phyloP scores from a whole-genome alignment of 805 yeast genomes.

The Myxozyma mucilagina region DNA sequence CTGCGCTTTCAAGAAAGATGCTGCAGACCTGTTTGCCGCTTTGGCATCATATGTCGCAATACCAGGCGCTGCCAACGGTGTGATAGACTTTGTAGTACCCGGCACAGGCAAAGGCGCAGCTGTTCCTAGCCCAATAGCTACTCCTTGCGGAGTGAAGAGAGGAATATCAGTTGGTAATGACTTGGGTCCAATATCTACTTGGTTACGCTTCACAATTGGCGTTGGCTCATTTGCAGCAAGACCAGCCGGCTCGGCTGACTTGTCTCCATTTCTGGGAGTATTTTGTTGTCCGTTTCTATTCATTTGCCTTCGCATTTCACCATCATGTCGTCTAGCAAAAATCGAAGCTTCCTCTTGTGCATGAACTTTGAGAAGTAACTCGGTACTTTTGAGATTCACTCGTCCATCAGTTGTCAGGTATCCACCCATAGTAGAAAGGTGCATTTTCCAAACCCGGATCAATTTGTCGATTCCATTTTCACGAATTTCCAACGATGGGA shows the following conservation, averaged over 20 bases:
- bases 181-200: constrained; percentile 74
- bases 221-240: background rate
- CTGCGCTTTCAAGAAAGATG: constrained; percentile 56
- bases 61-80: constrained; percentile 14
- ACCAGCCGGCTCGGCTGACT: background rate
- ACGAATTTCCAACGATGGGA: constrained; percentile 91
- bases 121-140: constrained; percentile 53
- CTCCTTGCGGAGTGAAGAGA: constrained; percentile 72
- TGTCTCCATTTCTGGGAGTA: constrained; percentile 41
- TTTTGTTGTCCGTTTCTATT: constrained; percentile 64
- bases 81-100: constrained; percentile 19
- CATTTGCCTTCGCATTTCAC: constrained; percentile 57
- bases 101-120: constrained; percentile 6
- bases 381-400: constrained; percentile 74
- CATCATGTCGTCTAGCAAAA: constrained; percentile 65
- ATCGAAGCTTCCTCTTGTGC: constrained; percentile 77
- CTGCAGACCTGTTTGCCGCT: constrained; percentile 68
- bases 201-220: constrained; percentile 44
- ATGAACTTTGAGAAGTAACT: constrained; percentile 61
- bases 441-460: constrained; percentile 78
- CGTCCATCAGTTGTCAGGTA: constrained; percentile 90
- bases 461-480: constrained; percentile 88
- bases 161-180: constrained; percentile 72
- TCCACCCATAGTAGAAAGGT: constrained; percentile 64
- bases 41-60: constrained; percentile 48